Evolutionary conservation across 441 rosid species (phyloP).

Genomic region (Pelargonium australe): DNA sequence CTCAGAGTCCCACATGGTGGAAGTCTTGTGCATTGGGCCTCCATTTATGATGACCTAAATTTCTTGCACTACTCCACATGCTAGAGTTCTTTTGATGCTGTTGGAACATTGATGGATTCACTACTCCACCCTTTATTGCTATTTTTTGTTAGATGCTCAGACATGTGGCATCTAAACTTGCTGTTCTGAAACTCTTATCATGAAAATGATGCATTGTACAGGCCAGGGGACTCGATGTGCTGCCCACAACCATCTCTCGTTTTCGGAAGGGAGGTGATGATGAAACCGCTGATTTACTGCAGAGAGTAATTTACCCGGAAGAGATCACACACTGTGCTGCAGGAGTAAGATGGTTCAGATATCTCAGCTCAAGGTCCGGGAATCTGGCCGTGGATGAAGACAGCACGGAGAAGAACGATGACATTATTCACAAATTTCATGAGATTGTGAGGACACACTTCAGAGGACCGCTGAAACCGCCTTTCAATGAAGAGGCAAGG

Average conservation of each 20-base stretch:
- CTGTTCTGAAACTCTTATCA: background rate
- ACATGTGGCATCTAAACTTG: too few relatives aligned
- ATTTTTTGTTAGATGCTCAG: too few relatives aligned
- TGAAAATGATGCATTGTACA: constrained; percentile 18
- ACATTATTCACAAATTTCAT: constrained; percentile 62
- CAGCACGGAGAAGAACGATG: constrained; percentile 29
- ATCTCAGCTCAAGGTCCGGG: constrained; percentile 34
- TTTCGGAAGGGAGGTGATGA: constrained; percentile 76
- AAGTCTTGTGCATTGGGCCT: too few relatives aligned
- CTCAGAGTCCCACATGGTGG: too few relatives aligned
- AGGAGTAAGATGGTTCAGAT: constrained; percentile 64
- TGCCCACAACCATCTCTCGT: constrained; percentile 71
- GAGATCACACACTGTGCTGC: constrained; percentile 75
- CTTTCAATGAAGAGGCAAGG: constrained; percentile 63
- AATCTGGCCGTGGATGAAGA: constrained; percentile 14
- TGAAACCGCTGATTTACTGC: constrained; percentile 63
- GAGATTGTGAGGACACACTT: constrained; percentile 55
- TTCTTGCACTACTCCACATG: too few relatives aligned
- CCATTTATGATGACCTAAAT: too few relatives aligned
- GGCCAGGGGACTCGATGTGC: constrained; percentile 91
- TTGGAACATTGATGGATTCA: too few relatives aligned
- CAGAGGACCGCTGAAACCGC: constrained; percentile 88
- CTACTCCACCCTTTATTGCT: too few relatives aligned
- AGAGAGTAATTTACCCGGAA: constrained; percentile 70
- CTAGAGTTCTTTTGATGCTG: too few relatives aligned